Percentiles rank a stretch among this genome's conserved stretches.
phyloP scores from a whole-genome alignment of 441 rosid genomes.

The Gossypium davidsonii region DNA sequence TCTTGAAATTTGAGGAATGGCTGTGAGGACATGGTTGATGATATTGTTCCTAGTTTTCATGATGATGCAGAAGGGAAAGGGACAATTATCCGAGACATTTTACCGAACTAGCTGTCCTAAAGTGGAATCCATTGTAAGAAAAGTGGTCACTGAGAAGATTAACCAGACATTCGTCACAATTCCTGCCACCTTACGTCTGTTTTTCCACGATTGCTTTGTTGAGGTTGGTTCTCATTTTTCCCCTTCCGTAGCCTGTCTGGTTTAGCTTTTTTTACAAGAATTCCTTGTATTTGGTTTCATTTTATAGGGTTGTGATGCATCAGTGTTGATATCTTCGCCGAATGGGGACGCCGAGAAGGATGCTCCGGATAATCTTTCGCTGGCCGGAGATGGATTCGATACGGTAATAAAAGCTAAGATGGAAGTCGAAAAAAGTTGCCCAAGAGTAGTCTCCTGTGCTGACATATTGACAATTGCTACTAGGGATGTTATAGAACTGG shows the following conservation, averaged over 20 bases:
- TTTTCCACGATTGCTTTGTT: slow-evolving; percentile 66
- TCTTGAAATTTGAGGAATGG: slow-evolving; percentile 9
- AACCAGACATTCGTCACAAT: slow-evolving; percentile 36
- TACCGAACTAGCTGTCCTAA: slow-evolving; percentile 40
- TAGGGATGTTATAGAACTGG: slow-evolving; percentile 38
- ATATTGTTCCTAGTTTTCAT: slow-evolving; percentile 16
- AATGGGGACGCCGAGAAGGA: slow-evolving; percentile 43
- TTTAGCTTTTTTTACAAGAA: neutral
- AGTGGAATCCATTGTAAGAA: slow-evolving; percentile 42
- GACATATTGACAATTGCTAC: slow-evolving; percentile 43
- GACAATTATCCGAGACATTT: slow-evolving; percentile 42
- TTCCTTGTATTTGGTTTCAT: neutral
- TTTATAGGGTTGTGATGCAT: slow-evolving; percentile 48
- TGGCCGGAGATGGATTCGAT: slow-evolving; percentile 49
- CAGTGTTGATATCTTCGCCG: slow-evolving; percentile 34
- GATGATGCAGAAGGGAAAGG: slow-evolving; percentile 25
- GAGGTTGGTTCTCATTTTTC: slow-evolving; percentile 26
- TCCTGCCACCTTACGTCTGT: slow-evolving; percentile 55
- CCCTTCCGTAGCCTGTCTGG: neutral
- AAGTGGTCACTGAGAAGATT: slow-evolving; percentile 37
- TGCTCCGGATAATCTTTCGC: slow-evolving; percentile 28
- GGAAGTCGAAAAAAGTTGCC: slow-evolving; percentile 36
- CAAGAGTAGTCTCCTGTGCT: slow-evolving; percentile 41
- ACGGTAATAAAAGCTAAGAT: slow-evolving; percentile 38
- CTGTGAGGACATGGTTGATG: slow-evolving; percentile 10